Evolutionary conservation across 2,329 filamentous ascomycete genomes (phyloP).

Genomic region (Metarhizium guizhouense): DNA sequence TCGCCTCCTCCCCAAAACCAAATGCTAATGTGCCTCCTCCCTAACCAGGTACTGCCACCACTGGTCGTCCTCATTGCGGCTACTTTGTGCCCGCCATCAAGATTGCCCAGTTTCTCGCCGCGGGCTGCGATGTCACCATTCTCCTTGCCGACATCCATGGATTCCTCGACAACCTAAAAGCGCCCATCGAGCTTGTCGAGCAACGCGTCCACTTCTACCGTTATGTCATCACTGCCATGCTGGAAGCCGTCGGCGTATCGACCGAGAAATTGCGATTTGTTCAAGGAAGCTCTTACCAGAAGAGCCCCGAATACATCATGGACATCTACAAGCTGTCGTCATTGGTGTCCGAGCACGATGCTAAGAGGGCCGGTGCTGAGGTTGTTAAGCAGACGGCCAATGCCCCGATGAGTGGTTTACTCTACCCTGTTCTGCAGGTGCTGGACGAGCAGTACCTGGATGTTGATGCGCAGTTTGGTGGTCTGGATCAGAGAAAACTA

Average conservation of each 20-base stretch:
- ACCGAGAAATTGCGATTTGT: slow-evolving; percentile 76
- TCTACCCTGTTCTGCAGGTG: slow-evolving; percentile 58
- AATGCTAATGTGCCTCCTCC: not conserved
- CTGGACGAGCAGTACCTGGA: slow-evolving; percentile 85
- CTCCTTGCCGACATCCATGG: slow-evolving; percentile 69
- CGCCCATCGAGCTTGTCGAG: slow-evolving; percentile 79
- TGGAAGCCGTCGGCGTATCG: slow-evolving; percentile 70
- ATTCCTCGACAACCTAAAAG: slow-evolving; percentile 77
- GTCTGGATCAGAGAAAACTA: slow-evolving; percentile 78
- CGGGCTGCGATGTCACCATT: slow-evolving; percentile 74
- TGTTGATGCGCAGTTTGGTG: slow-evolving; percentile 83
- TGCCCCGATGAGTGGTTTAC: slow-evolving; percentile 48
- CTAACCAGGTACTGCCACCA: slow-evolving; percentile 62
- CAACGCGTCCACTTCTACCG: slow-evolving; percentile 79
- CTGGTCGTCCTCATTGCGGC: slow-evolving; percentile 79
- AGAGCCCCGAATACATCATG: slow-evolving; percentile 67
- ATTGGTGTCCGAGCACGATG: slow-evolving; percentile 67
- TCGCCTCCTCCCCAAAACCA: too few relatives aligned
- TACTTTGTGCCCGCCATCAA: slow-evolving; percentile 88
- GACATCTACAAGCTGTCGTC: slow-evolving; percentile 72
- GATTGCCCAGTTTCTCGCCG: slow-evolving; percentile 77
- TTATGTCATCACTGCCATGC: slow-evolving; percentile 62
- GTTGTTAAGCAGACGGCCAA: slow-evolving; percentile 88
- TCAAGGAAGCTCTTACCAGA: slow-evolving; percentile 76
- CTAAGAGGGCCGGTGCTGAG: slow-evolving; percentile 85